Base-by-base conservation (phyloP, 192 early-diverging fungal species). In the Lunasporangiospora selenospora region DNA sequence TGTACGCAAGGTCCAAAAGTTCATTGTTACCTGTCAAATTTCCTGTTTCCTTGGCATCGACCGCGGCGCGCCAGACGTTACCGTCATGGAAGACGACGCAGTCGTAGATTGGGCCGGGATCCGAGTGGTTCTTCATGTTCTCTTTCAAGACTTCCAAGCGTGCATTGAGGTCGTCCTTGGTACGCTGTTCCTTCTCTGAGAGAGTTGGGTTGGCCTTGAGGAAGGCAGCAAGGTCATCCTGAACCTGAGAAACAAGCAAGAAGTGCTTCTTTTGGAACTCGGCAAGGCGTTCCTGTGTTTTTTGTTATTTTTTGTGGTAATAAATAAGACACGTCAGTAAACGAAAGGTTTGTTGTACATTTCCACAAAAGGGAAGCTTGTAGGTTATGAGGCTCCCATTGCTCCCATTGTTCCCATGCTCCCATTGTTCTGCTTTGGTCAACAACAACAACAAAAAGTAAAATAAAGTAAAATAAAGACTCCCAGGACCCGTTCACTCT, bases 1-100 rank as follows among this genome's bases (percentile, higher is more conserved):
- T 45, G 51, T 13, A 43, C 30, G n/a, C n/a, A n/a, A n/a, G n/a
- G n/a, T n/a, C n/a, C n/a, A n/a, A n/a, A n/a, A n/a, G n/a, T n/a
- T 53, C n/a, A 26, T 41, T 40, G 15, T 59, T 53, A 77, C 80
- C 75, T 38, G 67, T 67, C 32, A 99, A 82, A 59, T 99, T 91
- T 13, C 95, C 93, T 39, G 84, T 65, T 48, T 88, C 90, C 49
- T 81, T 82, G 13, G 86, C 81, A 75, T 96, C 95, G 23, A 97
- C 58, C 0, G 85, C 91, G 6, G 90, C 94, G 21, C 91, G 83
- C 93, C 93, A 99, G 64, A 90, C 87, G 15, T 77, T 75, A 34
- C 96, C 96, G 65, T 98, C 97, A 67, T 91, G 83, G 77, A 93
- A 97, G 29, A 90, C 83, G 10, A 95, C 89, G 60, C 88, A 88